phyloP scores from a whole-genome alignment of 2,329 filamentous ascomycete genomes.

The Plectosphaerella plurivora region DNA sequence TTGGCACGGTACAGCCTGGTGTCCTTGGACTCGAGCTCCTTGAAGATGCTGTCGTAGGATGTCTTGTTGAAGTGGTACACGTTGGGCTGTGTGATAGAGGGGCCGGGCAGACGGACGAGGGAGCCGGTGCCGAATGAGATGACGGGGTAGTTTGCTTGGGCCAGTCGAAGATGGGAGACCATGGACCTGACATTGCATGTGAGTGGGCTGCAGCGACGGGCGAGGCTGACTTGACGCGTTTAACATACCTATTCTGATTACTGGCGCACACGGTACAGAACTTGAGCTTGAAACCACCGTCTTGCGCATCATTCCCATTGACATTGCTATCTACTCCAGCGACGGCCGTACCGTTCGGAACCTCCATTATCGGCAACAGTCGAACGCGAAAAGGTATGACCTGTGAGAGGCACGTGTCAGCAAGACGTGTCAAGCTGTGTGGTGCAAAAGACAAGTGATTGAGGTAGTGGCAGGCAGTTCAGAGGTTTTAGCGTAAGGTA shows the following conservation, averaged over 20 bases:
- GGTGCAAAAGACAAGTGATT: background rate
- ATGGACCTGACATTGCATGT: conserved; percentile 60
- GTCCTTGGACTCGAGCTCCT: conserved; percentile 84
- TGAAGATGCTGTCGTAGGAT: conserved; percentile 91
- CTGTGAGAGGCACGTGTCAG: background rate
- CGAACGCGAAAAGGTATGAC: background rate
- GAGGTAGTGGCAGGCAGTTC: conserved; percentile 19
- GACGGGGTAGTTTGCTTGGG: conserved; percentile 83
- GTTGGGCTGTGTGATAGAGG: conserved; percentile 87
- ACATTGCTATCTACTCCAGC: conserved; percentile 32
- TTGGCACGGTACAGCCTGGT: conserved; percentile 84
- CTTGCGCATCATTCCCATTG: conserved; percentile 21
- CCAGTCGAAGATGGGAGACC: conserved; percentile 95
- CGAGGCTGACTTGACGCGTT: background rate
- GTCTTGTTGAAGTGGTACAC: conserved; percentile 98
- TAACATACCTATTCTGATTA: conserved; percentile 83
- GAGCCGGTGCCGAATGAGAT: conserved; percentile 97
- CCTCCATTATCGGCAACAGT: conserved; percentile 29
- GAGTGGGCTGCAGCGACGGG: background rate
- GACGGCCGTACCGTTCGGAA: conserved; percentile 30
- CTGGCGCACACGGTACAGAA: conserved; percentile 99
- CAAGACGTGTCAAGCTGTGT: background rate
- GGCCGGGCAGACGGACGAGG: conserved; percentile 86
- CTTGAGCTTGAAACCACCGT: conserved; percentile 75
- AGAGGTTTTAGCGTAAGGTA: conserved; percentile 50